A percentile compares a stretch with the other conserved stretches of the same genome.
phyloP scores from a whole-genome alignment of 2,329 filamentous ascomycete genomes.

The Scytalidium lignicola region DNA sequence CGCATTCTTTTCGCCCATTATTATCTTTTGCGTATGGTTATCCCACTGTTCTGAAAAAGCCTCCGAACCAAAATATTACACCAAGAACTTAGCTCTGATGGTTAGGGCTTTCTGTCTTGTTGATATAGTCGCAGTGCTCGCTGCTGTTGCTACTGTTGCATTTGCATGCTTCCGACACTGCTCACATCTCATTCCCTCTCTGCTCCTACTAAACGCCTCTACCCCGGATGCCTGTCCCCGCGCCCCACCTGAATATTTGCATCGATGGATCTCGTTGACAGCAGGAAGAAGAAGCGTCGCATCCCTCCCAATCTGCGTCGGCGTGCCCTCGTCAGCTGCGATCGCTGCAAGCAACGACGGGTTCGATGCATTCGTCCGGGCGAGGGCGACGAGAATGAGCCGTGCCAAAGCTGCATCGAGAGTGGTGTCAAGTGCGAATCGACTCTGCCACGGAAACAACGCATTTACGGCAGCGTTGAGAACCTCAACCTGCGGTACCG shows the following conservation, averaged over 20 bases:
- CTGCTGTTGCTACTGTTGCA: background rate
- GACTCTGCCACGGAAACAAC: conserved; percentile 37
- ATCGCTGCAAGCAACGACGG: conserved; percentile 32
- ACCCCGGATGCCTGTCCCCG: background rate
- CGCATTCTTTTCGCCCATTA: no score
- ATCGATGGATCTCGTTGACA: background rate
- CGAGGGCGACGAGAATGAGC: conserved; percentile 19
- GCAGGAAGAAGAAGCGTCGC: conserved; percentile 25
- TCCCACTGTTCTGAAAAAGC: no score
- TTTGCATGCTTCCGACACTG: background rate
- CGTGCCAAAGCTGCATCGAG: conserved; percentile 34
- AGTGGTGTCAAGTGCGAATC: conserved; percentile 35
- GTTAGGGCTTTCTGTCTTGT: no score
- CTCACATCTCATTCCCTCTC: background rate
- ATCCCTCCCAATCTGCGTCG: conserved; percentile 30
- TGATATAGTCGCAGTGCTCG: no score
- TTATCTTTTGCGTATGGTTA: no score
- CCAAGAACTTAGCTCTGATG: no score
- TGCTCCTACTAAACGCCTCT: no score
- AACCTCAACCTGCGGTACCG: conserved; percentile 38
- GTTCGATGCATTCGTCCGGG: conserved; percentile 29
- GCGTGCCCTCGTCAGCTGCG: conserved; percentile 31
- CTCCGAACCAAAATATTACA: no score
- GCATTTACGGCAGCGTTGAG: conserved; percentile 40
- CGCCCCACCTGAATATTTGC: background rate